These are phyloP conservation scores for Plasmodium vinckei DNA, from an alignment of 169 alveolate species.

Conservation along the genomic window DNA sequence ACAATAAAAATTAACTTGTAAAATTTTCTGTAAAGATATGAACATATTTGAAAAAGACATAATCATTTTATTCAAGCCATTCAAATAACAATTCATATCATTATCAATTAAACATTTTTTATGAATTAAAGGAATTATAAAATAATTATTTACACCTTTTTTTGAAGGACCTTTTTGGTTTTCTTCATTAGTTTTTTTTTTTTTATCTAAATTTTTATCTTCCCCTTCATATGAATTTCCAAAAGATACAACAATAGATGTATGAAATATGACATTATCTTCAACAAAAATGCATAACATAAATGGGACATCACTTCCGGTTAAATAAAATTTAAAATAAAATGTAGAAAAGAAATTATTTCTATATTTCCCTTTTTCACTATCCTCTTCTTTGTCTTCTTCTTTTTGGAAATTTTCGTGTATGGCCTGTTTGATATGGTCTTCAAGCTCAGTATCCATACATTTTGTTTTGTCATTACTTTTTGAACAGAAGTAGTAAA, in stretches of 20 bases:
- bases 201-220: background rate
- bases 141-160: constrained; percentile 3
- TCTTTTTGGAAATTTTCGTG: background rate
- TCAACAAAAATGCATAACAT: constrained; percentile 31
- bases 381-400: background rate
- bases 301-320: constrained; percentile 15
- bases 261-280: constrained; percentile 27
- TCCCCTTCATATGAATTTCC: background rate
- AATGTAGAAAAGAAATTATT: constrained; percentile 27
- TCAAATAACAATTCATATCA: constrained; percentile 14
- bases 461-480: background rate
- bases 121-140: constrained; percentile 61
- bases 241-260: constrained; percentile 28
- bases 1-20: constrained; percentile 22
- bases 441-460: background rate
- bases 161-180: constrained; percentile 1
- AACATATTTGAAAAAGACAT: constrained; percentile 42
- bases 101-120: constrained; percentile 11
- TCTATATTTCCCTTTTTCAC: background rate
- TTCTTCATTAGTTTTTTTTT: constrained; percentile 6
- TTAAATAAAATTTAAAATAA: constrained; percentile 24
- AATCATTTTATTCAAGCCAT: constrained; percentile 21
- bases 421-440: background rate
- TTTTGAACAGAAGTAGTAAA: constrained; percentile 11
- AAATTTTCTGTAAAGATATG: constrained; percentile 14